Evolutionary conservation across 257 asterid species (phyloP), one percentile per base, ranked within the genome.

Genomic region (Prunella vulgaris): DNA sequence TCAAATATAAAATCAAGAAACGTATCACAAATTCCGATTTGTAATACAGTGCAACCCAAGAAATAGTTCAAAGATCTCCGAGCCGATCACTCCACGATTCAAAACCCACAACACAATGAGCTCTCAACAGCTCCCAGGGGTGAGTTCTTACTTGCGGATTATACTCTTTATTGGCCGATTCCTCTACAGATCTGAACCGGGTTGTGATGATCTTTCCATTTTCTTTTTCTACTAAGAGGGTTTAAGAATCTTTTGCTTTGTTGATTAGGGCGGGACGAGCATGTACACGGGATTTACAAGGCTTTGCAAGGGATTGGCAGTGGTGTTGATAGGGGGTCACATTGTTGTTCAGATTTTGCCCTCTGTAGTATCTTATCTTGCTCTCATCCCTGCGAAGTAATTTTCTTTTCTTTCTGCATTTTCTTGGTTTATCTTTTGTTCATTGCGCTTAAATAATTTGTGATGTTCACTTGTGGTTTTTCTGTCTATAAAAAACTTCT

Each of bases 301-400:
- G 87, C 86, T 94, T 69, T 94, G 98, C 81, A 94, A 91, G 80
- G 97, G 97, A 20, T 75, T 91, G 66, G 92, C 97, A 4, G 98
- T 86, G 67, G 95, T 94, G 25, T 81, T 94, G 74, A 68, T 89
- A 0, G 93, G 84, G 61, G 92, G 98, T 51, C 97, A 91, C 87
- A 71, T 89, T 82, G 88, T 84, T 63, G 83, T 91, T 51, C 96
- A 91, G 86, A 83, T 86, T 79, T 53, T 89, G 40, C 99, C 99
- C 21, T 74, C 93, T 68, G 82, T 91, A 37, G 77, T 87, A 79
- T 84, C 96, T 63, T 94, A 87, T 76, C 89, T 94, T 25, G 96
- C 99, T 61, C 98, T 94, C 37, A 90, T 94, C 71, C 99, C 99
- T 33, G 97, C 98, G 59, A 94, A 87, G 99, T 94, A 91, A 37